Evolutionary conservation across 768 basidiomycete genomes (phyloP), one percentile per base, ranked within the genome.

Genomic region (Dacryopinax spathularia): DNA sequence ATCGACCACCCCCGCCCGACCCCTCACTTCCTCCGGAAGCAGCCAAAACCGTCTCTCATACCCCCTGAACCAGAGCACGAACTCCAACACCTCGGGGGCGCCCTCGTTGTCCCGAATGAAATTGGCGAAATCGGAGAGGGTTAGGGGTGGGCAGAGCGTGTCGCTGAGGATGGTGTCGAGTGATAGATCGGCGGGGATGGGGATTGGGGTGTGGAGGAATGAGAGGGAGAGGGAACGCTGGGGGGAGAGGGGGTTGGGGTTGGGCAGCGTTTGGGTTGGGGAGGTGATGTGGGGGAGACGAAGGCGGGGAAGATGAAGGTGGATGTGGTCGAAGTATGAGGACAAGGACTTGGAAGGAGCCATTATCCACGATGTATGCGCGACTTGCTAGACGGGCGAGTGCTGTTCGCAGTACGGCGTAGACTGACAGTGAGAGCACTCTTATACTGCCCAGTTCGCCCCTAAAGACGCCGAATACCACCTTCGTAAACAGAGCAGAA

Each of bases 61-160:
- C 13, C 31, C 48, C 48, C 48, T 56, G 48, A 56, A 56, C 48
- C 48, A 56, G 9, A 56, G 48, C 9, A 56, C 48, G 48, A 56
- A 56, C 25, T 22, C 48, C 13, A 56, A 29, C 25, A 27, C 31
- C 48, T 56, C 48, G 25, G 9, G 13, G 3, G 5, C 25, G 25
- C 48, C 31, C 20, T 29, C 48, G 25, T 10, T 5, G 13, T 6
- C 6, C 7, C 13, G 9, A 29, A 56, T 22, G 48, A 56, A 56
- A 2, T 22, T 18, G 48, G 25, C 10, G 25, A 56, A 56, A 29
- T 56, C 48, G 15, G 48, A 10, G 48, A 56, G 48, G 29, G 48
- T 27, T 22, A 56, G 13, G 5, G 48, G 48, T 3, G 3, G 48
- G 29, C 48, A 56, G 48, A 56, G 48, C 5, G 10, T 3, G 48